Evolutionary conservation across 306 rosid species (phyloP).

Genomic region (Trifolium pratense): DNA sequence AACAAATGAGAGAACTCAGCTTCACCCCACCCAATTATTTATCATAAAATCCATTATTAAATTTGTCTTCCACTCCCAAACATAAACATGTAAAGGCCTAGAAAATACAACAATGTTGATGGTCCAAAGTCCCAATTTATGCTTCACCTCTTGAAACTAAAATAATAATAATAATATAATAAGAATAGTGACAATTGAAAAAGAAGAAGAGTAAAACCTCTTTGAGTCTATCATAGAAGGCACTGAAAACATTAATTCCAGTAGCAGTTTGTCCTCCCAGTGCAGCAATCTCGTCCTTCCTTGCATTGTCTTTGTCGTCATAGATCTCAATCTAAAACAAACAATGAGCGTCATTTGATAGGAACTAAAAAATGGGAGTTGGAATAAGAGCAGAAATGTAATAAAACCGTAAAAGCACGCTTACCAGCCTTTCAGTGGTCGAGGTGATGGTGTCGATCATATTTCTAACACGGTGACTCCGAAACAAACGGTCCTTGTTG

Average conservation of each 20-base stretch:
- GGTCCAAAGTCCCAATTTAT: background rate
- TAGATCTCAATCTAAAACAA: slow-evolving; percentile 73
- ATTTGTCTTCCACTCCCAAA: background rate
- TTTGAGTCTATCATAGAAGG: slow-evolving; percentile 92
- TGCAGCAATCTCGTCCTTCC: slow-evolving; percentile 97
- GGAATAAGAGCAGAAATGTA: background rate
- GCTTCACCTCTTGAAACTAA: background rate
- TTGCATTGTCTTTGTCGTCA: slow-evolving; percentile 81
- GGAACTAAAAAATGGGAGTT: background rate
- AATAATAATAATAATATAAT: background rate
- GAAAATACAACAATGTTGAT: background rate
- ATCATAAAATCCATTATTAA: background rate
- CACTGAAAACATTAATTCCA: slow-evolving; percentile 88
- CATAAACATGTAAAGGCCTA: background rate
- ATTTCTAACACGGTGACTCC: slow-evolving; percentile 85
- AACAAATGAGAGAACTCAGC: slow-evolving; percentile 5
- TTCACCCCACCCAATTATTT: slow-evolving; percentile 11
- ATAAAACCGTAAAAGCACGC: background rate
- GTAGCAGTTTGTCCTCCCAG: slow-evolving; percentile 95
- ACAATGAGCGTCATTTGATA: background rate
- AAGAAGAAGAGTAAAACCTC: slow-evolving; percentile 55
- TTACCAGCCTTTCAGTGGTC: slow-evolving; percentile 73
- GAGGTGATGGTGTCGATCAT: slow-evolving; percentile 79
- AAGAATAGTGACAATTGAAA: slow-evolving; percentile 7
- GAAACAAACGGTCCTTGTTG: slow-evolving; percentile 77